These are phyloP conservation scores for Musa troglodytarum DNA, from an alignment of 176 grass and related monocot genomes.

Conservation along the genomic window DNA sequence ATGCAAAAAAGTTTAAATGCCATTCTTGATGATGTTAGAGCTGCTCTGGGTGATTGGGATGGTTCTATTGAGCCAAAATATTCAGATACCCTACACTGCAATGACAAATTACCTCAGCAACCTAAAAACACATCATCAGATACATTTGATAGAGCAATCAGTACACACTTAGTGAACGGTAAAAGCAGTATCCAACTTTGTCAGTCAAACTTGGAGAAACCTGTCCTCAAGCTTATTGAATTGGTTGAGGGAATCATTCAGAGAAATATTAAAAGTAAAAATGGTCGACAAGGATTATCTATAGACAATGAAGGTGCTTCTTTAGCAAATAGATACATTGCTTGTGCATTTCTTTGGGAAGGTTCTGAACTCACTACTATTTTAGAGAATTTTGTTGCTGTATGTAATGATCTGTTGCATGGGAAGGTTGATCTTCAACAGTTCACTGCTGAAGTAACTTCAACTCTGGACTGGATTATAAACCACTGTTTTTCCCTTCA, in stretches of 20 bases:
- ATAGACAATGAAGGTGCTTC: constrained; percentile 10
- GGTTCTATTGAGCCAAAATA: not conserved
- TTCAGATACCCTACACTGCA: not conserved
- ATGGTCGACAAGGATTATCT: constrained; percentile 27
- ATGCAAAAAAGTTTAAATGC: constrained; percentile 14
- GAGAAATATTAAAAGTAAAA: constrained; percentile 43
- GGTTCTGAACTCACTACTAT: constrained; percentile 51
- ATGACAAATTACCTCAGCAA: constrained; percentile 1
- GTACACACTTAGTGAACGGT: not conserved
- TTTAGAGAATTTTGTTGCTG: constrained; percentile 53
- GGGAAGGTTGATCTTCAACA: constrained; percentile 45
- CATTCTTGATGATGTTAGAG: constrained; percentile 22
- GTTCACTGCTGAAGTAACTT: constrained; percentile 47
- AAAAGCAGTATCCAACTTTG: constrained; percentile 24
- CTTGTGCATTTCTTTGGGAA: constrained; percentile 82
- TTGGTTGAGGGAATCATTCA: constrained; percentile 70
- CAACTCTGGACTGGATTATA: constrained; percentile 63
- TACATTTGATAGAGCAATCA: constrained; percentile 3
- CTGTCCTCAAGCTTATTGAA: constrained; percentile 59
- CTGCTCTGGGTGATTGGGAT: constrained; percentile 6
- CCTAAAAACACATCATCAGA: not conserved
- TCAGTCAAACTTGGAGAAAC: constrained; percentile 32
- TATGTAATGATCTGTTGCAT: constrained; percentile 64
- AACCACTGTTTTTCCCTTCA: constrained; percentile 79
- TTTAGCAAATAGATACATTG: constrained; percentile 43